Evolutionary conservation across 306 rosid species (phyloP).

Genomic region (Cicer bijugum): DNA sequence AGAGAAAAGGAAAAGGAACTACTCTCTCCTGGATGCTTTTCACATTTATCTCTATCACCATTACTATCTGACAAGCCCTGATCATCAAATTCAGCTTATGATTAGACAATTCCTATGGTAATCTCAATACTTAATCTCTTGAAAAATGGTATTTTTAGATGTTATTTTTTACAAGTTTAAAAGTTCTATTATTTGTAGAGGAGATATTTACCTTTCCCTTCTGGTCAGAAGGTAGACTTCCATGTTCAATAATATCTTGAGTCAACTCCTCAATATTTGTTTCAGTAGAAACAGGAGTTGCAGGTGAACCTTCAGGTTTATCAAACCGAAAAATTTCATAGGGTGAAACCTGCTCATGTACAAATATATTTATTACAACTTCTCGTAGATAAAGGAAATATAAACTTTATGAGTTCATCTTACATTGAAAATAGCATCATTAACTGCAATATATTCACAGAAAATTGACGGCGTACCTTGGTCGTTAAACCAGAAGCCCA

Average conservation of each 20-base stretch:
- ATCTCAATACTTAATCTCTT: conserved; percentile 17
- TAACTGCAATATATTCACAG: conserved; percentile 36
- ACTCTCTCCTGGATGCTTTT: conserved; percentile 57
- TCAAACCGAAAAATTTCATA: conserved; percentile 74
- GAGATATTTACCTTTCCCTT: conserved; percentile 63
- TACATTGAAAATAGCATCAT: conserved; percentile 26
- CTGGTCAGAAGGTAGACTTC: conserved; percentile 47
- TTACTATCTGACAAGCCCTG: conserved; percentile 59
- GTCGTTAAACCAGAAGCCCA: conserved; percentile 83
- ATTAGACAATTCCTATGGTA: conserved; percentile 39
- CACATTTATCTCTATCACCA: conserved; percentile 46
- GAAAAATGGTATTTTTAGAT: conserved; percentile 10
- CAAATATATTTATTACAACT: conserved; percentile 10
- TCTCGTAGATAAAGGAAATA: conserved; percentile 33
- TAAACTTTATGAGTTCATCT: conserved; percentile 24
- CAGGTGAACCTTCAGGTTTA: conserved; percentile 62
- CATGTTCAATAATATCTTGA: conserved; percentile 57
- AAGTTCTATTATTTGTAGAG: conserved; percentile 12
- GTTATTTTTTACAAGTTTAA: conserved; percentile 20
- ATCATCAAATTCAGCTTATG: conserved; percentile 41
- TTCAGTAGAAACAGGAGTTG: conserved; percentile 54
- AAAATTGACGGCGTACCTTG: conserved; percentile 58
- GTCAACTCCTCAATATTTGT: conserved; percentile 60
- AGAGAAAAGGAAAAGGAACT: conserved; percentile 68
- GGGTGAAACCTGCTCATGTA: conserved; percentile 70